phyloP scores from a whole-genome alignment of 371 early-diverging fungal genomes.

The Globomyces sp. region DNA sequence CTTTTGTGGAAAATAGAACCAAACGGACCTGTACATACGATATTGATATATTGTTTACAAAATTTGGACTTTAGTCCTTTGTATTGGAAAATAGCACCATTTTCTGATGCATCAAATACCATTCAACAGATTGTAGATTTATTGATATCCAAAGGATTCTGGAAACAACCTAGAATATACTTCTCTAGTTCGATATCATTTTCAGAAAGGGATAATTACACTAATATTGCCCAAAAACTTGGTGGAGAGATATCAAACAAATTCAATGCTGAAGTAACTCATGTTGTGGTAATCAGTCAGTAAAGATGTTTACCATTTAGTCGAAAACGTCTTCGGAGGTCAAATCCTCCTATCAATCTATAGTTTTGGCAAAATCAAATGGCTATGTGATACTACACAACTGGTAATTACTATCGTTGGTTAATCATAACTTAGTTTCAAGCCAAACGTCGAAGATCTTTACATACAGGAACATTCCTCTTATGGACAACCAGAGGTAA shows the following conservation, averaged over 20 bases:
- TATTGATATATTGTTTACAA: background rate
- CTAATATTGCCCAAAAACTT: background rate
- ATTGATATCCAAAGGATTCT: conserved; percentile 2
- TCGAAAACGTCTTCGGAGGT: background rate
- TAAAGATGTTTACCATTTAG: too few relatives aligned
- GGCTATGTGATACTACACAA: conserved; percentile 1
- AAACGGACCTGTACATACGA: conserved; percentile 6
- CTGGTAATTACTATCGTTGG: background rate
- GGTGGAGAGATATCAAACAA: conserved; percentile 1
- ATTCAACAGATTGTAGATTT: background rate
- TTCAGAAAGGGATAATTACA: conserved; percentile 12
- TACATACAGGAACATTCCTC: conserved; percentile 3
- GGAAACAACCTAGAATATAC: conserved; percentile 10
- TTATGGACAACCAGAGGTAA: conserved; percentile 3
- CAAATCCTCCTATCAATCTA: background rate
- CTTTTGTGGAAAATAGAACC: conserved; percentile 1
- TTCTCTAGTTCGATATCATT: conserved; percentile 7
- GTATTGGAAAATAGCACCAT: background rate
- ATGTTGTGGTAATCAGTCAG: background rate
- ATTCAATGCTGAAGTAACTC: background rate
- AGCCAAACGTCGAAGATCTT: conserved; percentile 3
- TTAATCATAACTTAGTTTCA: background rate
- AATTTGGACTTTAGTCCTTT: background rate
- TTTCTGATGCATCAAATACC: background rate
- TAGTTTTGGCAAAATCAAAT: background rate